These are phyloP conservation scores for Eucalyptus cloeziana DNA, from an alignment of 345 rosid species.

Conservation along the genomic window DNA sequence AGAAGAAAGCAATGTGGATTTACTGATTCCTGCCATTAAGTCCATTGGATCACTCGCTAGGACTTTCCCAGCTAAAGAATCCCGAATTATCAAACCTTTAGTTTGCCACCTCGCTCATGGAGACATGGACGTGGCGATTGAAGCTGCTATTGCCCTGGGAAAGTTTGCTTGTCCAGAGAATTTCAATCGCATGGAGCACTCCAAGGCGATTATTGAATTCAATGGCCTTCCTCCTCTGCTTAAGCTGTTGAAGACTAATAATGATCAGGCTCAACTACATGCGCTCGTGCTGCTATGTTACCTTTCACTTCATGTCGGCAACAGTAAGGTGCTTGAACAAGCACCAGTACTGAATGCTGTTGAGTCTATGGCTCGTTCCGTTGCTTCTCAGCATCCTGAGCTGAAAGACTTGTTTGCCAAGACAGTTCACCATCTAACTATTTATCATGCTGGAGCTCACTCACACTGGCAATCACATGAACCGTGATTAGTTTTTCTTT, in stretches of 20 bases:
- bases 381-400: conserved; percentile 30
- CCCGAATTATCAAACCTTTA: conserved; percentile 27
- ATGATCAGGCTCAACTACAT: conserved; percentile 18
- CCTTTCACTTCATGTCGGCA: conserved; percentile 40
- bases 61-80: conserved; percentile 47
- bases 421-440: conserved; percentile 36
- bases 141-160: conserved; percentile 41
- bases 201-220: conserved; percentile 44
- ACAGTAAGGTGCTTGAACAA: conserved; percentile 47
- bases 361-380: conserved; percentile 30
- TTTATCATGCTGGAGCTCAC: conserved; percentile 33
- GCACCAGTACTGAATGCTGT: conserved; percentile 37
- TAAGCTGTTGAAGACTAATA: conserved; percentile 12
- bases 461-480: conserved; percentile 12
- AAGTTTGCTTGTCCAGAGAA: conserved; percentile 45
- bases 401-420: conserved; percentile 27
- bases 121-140: conserved; percentile 19
- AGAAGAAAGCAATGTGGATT: conserved; percentile 12
- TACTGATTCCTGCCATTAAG: conserved; percentile 28
- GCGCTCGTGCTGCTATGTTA: conserved; percentile 33
- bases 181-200: conserved; percentile 37
- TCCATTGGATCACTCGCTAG: conserved; percentile 49
- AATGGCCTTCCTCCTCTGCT: conserved; percentile 33
- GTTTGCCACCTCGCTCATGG: conserved; percentile 22
- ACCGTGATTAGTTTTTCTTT: neutral